Conservation (phyloP, 2,329 filamentous ascomycete species). For the Epichloe elymi region DNA sequence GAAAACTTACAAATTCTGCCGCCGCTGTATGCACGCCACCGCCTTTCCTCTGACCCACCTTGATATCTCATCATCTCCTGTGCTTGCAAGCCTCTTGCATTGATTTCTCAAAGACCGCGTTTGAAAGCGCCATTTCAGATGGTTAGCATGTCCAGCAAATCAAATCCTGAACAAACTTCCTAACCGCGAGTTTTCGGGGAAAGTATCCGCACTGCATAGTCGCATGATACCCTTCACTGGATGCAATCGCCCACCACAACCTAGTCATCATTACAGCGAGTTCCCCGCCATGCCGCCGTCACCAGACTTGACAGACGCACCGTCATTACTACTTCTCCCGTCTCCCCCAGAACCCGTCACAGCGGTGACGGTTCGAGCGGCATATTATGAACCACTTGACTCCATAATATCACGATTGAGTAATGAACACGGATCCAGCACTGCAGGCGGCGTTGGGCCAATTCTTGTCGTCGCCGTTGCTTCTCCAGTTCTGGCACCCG, state of each 20-base stretch:
- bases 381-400: conserved; percentile 47
- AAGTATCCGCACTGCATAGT: too few relatives aligned
- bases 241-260: background rate
- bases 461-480: conserved; percentile 44
- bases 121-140: background rate
- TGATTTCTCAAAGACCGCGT: too few relatives aligned
- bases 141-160: background rate
- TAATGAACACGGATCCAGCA: conserved; percentile 13
- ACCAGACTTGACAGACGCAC: background rate
- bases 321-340: conserved; percentile 49
- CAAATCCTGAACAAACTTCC: background rate
- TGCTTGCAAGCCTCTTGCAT: too few relatives aligned
- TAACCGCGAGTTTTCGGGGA: too few relatives aligned
- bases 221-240: conserved; percentile 12
- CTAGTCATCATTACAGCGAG: background rate
- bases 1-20: conserved; percentile 7
- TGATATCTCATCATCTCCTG: too few relatives aligned
- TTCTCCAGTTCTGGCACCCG: conserved; percentile 44
- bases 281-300: background rate
- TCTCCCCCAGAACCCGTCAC: conserved; percentile 44
- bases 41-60: background rate
- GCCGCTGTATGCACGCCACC: background rate
- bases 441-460: conserved; percentile 19
- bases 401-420: conserved; percentile 38
- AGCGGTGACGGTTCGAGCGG: conserved; percentile 37